A percentile compares a stretch with the other conserved stretches of the same genome.
Evolutionary conservation across 176 grass and related monocot genomes (phyloP).

Genomic region (Chrysopogon serrulatus): DNA sequence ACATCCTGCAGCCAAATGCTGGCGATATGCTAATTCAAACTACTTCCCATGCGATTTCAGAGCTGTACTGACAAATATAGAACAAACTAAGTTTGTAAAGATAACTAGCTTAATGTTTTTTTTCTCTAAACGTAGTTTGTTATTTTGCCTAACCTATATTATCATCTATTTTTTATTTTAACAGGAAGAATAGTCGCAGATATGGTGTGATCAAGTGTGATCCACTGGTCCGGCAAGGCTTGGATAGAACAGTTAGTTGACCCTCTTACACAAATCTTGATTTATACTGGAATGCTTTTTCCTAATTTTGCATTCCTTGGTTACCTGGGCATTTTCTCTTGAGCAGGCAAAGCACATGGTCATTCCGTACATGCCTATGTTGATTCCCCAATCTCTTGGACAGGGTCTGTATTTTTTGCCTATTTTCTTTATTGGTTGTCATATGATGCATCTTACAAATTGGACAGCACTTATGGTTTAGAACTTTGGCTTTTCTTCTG

Average conservation of each 20-base stretch:
- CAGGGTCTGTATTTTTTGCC: conserved; percentile 53
- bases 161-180: conserved; percentile 33
- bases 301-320: conserved; percentile 13
- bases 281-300: conserved; percentile 22
- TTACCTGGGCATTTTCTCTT: conserved; percentile 29
- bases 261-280: conserved; percentile 13
- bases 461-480: background rate
- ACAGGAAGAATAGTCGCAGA: conserved; percentile 60
- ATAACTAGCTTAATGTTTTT: conserved; percentile 10
- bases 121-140: background rate
- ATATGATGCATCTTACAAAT: background rate
- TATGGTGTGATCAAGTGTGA: conserved; percentile 97
- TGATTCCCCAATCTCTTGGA: conserved; percentile 89
- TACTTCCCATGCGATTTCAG: background rate
- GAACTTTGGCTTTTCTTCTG: background rate
- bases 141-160: conserved; percentile 15
- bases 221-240: conserved; percentile 78
- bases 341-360: conserved; percentile 93
- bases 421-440: background rate
- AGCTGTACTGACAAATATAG: background rate
- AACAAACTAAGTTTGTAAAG: background rate
- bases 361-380: conserved; percentile 98
- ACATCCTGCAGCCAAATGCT: background rate
- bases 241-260: conserved; percentile 86
- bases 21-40: background rate